Evolutionary conservation across 345 rosid genomes (phyloP).

Genomic region (Ceriops decandra): DNA sequence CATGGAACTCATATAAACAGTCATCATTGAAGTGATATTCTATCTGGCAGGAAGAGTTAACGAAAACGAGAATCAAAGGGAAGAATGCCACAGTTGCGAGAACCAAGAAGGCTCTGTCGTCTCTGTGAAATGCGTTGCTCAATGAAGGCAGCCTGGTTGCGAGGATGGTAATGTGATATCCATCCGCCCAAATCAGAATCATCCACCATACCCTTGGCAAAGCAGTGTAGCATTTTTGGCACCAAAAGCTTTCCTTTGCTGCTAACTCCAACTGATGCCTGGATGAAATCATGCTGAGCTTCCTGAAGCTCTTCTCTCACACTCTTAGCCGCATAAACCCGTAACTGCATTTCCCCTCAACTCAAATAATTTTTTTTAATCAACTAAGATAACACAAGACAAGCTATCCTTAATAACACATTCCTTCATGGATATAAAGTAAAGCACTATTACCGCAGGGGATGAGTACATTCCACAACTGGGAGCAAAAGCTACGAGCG

Average conservation of each 20-base stretch:
- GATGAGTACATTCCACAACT: conserved; percentile 90
- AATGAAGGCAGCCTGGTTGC: conserved; percentile 65
- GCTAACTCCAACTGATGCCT: conserved; percentile 82
- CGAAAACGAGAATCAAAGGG: conserved; percentile 81
- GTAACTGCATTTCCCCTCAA: conserved; percentile 49
- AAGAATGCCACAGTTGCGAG: conserved; percentile 69
- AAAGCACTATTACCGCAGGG: conserved; percentile 54
- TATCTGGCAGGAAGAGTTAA: conserved; percentile 63
- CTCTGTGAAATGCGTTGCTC: conserved; percentile 74
- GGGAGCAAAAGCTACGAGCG: conserved; percentile 74
- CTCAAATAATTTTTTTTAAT: neutral
- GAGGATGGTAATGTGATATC: conserved; percentile 81
- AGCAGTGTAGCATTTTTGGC: conserved; percentile 80
- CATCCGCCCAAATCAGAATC: conserved; percentile 69
- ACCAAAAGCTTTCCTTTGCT: conserved; percentile 77
- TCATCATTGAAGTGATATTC: conserved; percentile 19
- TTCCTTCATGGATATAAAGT: neutral
- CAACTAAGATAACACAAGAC: too few relatives aligned
- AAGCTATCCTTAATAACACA: neutral
- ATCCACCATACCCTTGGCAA: conserved; percentile 62
- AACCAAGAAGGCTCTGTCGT: conserved; percentile 61
- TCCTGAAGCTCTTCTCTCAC: conserved; percentile 73
- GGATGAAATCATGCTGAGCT: conserved; percentile 71
- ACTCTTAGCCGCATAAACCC: conserved; percentile 60
- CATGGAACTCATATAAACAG: conserved; percentile 7